Base-by-base conservation (phyloP, 129 eudicot genomes). In the Lactuca sativa region DNA sequence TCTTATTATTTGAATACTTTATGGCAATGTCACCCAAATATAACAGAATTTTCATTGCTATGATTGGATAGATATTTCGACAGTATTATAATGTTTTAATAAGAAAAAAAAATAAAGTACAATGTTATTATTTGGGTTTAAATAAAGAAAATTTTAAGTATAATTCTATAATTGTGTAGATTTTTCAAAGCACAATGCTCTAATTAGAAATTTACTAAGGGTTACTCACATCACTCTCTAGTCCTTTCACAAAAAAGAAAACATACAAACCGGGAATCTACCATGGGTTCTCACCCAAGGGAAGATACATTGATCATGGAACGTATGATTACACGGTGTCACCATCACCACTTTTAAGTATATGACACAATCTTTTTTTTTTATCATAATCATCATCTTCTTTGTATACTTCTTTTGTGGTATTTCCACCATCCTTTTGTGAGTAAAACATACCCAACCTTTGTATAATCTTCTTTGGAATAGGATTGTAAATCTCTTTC, bases 261-360 rank as follows among this genome's bases (percentile, higher is more conserved):
- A 83, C 72, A 96, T 75, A 3, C 96, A 91, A 59, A 91, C 87
- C 0, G 96, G 93, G 72, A 96, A 88, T 57, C 65, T 73, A 4
- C 87, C 87, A 7, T 78, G 69, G 80, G 80, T 82, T 81, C 82
- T 86, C 21, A 91, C 88, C 96, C 97, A 91, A 0, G 96, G 97
- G 13, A 88, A 75, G 55, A 91, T 91, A 73, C 97, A 88, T 0
- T 86, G 90, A 62, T 86, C 97, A 8, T 91, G 96, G 55, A 88
- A 91, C 90, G 82, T 83, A 78, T 91, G 97, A 47, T 65, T 68
- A 67, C 97, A 91, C 0, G 96, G 96, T 25, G 97, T 91, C 56
- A 82, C 59, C 73, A 69, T 88, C 63, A 91, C 90, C 25, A 65
- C 65, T 49, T 91, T 93, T 54, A 86, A 77, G 73, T 91, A 91